Evolutionary conservation across 1,284 basidiomycete genomes (phyloP).

Genomic region (Polyporus tsugae): DNA sequence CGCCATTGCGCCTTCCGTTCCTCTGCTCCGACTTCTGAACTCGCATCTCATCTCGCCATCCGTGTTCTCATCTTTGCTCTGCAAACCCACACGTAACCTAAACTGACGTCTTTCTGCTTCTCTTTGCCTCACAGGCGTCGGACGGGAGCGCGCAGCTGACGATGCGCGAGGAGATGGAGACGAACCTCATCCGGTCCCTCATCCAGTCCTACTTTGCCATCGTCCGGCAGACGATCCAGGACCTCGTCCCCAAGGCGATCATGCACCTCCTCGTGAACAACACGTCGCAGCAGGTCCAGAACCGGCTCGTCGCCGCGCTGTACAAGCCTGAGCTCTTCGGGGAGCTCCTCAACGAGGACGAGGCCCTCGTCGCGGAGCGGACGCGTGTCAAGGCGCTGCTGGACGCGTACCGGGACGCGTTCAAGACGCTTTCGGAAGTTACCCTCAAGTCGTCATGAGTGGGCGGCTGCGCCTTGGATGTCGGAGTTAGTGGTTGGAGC

Average conservation of each 20-base stretch:
- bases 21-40: neutral
- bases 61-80: neutral
- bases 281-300: slow-evolving; percentile 96
- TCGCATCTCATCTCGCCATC: neutral
- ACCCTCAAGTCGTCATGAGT: slow-evolving; percentile 61
- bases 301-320: slow-evolving; percentile 89
- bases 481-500: neutral
- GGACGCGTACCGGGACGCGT: slow-evolving; percentile 98
- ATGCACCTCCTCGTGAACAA: slow-evolving; percentile 98
- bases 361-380: slow-evolving; percentile 92
- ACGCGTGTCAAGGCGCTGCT: slow-evolving; percentile 93
- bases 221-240: slow-evolving; percentile 96
- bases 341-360: slow-evolving; percentile 95
- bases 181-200: slow-evolving; percentile 91
- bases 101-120: neutral
- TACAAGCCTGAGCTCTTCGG: slow-evolving; percentile 96
- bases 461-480: neutral
- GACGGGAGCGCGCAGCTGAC: slow-evolving; percentile 69
- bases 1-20: neutral
- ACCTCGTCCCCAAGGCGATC: slow-evolving; percentile 96
- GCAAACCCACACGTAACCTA: neutral
- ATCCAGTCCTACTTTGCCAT: slow-evolving; percentile 98
- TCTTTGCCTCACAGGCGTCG: slow-evolving; percentile 45
- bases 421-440: slow-evolving; percentile 85
- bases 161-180: slow-evolving; percentile 95